These are phyloP conservation scores for Lippia alba DNA, from an alignment of 305 asterid genomes.

Conservation along the genomic window DNA sequence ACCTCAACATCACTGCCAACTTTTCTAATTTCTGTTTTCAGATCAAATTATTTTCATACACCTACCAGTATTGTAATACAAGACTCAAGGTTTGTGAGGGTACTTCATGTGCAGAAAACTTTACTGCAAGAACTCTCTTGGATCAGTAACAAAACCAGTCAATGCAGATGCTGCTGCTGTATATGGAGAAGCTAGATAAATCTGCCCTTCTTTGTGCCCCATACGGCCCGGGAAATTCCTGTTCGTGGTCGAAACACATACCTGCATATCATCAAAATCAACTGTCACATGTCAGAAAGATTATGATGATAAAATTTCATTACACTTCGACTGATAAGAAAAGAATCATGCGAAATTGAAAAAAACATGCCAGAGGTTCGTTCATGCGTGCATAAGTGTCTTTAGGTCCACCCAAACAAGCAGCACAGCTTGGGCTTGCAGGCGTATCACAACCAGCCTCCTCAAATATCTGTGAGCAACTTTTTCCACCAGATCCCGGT, in stretches of 20 bases:
- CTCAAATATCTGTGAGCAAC: constrained; percentile 89
- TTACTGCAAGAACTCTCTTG: constrained; percentile 77
- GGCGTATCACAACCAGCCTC: constrained; percentile 98
- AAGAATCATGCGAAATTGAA: too few relatives aligned
- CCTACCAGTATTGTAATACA: too few relatives aligned
- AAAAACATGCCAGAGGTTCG: constrained; percentile 73
- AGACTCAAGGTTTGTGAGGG: too few relatives aligned
- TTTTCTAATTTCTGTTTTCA: too few relatives aligned
- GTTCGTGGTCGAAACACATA: constrained; percentile 86
- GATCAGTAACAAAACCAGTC: constrained; percentile 88
- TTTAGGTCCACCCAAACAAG: constrained; percentile 89
- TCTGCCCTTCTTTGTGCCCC: constrained; percentile 97
- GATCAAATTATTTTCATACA: too few relatives aligned
- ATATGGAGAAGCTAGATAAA: constrained; percentile 91
- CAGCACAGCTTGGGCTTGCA: constrained; percentile 89
- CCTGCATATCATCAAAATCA: constrained; percentile 50
- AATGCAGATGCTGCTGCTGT: constrained; percentile 94
- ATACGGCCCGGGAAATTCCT: constrained; percentile 90
- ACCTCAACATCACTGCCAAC: too few relatives aligned
- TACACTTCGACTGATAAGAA: neutral
- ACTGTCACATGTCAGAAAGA: neutral
- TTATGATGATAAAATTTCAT: neutral
- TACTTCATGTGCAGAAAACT: neutral
- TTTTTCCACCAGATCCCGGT: constrained; percentile 89
- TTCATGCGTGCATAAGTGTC: constrained; percentile 94